A percentile compares a stretch with the other conserved stretches of the same genome.
Evolutionary conservation across 1,284 basidiomycete species (phyloP).

Genomic region (Microbotryum lychnidis-dioicae): DNA sequence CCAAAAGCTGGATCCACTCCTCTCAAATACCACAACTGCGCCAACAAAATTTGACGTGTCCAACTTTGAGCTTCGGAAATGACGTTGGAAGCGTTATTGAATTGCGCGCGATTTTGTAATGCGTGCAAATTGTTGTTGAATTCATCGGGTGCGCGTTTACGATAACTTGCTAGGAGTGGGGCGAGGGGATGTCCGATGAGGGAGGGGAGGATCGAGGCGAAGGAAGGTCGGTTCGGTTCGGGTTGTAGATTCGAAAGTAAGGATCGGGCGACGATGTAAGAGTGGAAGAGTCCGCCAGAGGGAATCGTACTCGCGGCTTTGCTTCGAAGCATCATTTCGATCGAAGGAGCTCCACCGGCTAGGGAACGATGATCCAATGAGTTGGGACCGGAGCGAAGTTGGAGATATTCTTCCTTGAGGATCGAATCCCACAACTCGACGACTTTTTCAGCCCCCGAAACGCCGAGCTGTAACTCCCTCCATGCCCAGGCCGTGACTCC

Average conservation of each 20-base stretch:
- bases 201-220: slow-evolving; percentile 6
- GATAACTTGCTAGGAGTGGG: slow-evolving; percentile 1
- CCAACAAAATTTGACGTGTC: slow-evolving; percentile 20
- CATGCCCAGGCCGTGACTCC: slow-evolving; percentile 17
- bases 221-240: background rate
- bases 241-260: background rate
- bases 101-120: background rate
- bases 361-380: slow-evolving; percentile 5
- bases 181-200: slow-evolving; percentile 2
- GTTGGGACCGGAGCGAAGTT: background rate
- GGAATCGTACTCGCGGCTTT: background rate
- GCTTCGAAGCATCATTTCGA: background rate
- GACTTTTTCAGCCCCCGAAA: slow-evolving; percentile 9
- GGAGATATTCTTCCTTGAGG: slow-evolving; percentile 1
- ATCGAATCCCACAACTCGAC: slow-evolving; percentile 19
- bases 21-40: slow-evolving; percentile 11
- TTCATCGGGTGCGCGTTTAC: slow-evolving; percentile 1
- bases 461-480: slow-evolving; percentile 7
- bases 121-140: background rate
- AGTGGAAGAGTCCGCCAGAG: slow-evolving; percentile 4
- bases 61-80: background rate
- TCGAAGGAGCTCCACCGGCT: background rate
- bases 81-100: background rate
- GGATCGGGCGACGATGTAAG: slow-evolving; percentile 6
- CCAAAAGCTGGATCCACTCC: slow-evolving; percentile 2